Percentiles rank a stretch among this genome's conserved stretches.
These are phyloP conservation scores for Schoenoplectus tabernaemontani DNA, from an alignment of 202 grass and related monocot species.

Conservation along the genomic window DNA sequence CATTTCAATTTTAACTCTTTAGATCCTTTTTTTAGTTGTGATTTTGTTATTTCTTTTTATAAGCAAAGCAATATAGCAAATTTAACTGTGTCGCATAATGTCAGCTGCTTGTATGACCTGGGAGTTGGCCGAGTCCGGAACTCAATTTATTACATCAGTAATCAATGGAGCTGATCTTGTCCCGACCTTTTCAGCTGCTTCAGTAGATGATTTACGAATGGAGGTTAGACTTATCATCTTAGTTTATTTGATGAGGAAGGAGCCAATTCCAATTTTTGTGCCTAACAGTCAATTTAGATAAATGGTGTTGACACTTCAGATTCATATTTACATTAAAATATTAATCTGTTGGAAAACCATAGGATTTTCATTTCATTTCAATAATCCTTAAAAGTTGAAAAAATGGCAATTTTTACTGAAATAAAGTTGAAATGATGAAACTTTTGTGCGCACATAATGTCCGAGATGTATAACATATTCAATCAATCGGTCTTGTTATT, in stretches of 20 bases:
- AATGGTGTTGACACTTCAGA: neutral
- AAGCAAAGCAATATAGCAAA: neutral
- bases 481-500: neutral
- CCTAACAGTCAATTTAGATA: neutral
- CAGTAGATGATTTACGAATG: slow-evolving; percentile 87
- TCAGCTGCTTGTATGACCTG: slow-evolving; percentile 98
- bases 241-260: neutral
- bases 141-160: slow-evolving; percentile 82
- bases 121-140: slow-evolving; percentile 92
- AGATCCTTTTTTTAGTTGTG: neutral
- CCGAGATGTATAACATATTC: neutral
- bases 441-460: neutral
- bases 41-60: neutral
- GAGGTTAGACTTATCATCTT: slow-evolving; percentile 45
- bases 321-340: neutral
- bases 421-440: neutral
- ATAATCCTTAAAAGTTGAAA: neutral
- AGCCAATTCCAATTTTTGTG: neutral
- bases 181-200: slow-evolving; percentile 85
- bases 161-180: slow-evolving; percentile 96
- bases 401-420: neutral
- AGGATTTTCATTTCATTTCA: neutral
- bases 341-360: neutral
- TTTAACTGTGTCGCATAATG: neutral
- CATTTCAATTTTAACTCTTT: slow-evolving; percentile 18